Evolutionary conservation across 2,329 filamentous ascomycete species (phyloP), one percentile per base, ranked within the genome.

Genomic region (Aureobasidium sp.): DNA sequence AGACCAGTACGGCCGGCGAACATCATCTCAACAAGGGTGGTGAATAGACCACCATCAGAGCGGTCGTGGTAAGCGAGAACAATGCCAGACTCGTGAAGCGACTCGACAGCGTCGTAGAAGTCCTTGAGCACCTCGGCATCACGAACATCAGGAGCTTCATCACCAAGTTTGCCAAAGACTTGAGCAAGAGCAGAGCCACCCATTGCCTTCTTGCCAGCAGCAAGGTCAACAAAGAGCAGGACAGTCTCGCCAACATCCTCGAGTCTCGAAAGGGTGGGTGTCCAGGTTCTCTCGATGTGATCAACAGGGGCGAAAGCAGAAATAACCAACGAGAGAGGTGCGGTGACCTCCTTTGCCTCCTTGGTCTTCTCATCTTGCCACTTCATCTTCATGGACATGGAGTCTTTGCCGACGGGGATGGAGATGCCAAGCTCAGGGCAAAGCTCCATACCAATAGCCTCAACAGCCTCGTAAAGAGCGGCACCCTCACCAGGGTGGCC

Each of bases 371-470:
- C 78, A 67, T 93, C 89, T 70, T 85, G 88, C 94, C 94, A 97
- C 61, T 91, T 91, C 70, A 95, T 93, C 80, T 97, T 97, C 94
- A 99, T 97, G 2, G 92, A 97, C 75, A 95, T 96, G 0, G 93
- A 97, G 74, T 99, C 94, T 77, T 99, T 97, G 61, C 94, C 94
- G 9, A 97, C 94, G 4, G 94, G 94, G 63, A 99, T 97, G 62
- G 89, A 91, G 64, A 99, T 85, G 37, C 90, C 91, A n/a, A 97
- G 81, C 68, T 89, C 82, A 1, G 91, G 91, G 75, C 94, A 99
- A 9, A 99, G 80, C 52, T 96, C 89, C 84, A 96, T 88, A 53
- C 92, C 92, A 62, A 97, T 91, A 11, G 93, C 91, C 72, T 96
- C 84, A 2, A 97, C 94, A 33, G 92, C 94, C 74, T 97, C 91